Base-by-base conservation (phyloP, 148 eudicot species). In the Heliosperma pusillum region DNA sequence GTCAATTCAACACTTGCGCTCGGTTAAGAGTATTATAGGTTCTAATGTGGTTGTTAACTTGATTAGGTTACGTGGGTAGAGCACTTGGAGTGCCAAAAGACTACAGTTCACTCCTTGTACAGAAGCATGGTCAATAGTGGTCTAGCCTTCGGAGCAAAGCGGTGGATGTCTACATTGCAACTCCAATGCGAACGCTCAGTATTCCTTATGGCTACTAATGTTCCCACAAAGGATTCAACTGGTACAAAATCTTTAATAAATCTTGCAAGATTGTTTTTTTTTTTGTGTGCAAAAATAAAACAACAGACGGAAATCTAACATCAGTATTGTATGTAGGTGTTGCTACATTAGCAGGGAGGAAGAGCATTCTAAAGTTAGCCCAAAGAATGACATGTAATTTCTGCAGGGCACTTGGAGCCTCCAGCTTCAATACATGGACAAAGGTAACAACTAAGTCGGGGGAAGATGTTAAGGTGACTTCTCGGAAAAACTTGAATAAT, bases 61-160 rank as follows among this genome's bases (percentile, higher is more conserved):
- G 13, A 22, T 47, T 45, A 95, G 99, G 99, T 95, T 80, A 92
- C 86, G 21, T 95, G 99, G 96, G 91, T 95, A 21, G 99, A 95
- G 76, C 99, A 95, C 81, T 76, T 89, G 78, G 97, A 90, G 69
- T 95, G 88, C 86, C 97, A 90, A 47, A 96, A 85, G 71, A 81
- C 80, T 72, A 74, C 81, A 17, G 86, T 87, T 40, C 91, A 91
- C 47, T 77, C 94, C 30, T 71, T 96, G 83, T 96, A 89, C 76
- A 87, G 97, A 26, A 64, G 90, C 15, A 83, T 89, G 27, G 93
- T 92, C 6, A 92, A 88, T 71, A 92, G 95, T 40, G 99, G 99
- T 20, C 73, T 88, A 25, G 97, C 97, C 72, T 96, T 90, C 76
- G 97, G 97, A 3, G 99, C 99, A 67, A 86, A 76, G 78, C 99